These are phyloP conservation scores for Knoxia roxburghii DNA, from an alignment of 257 asterid species.

Conservation along the genomic window DNA sequence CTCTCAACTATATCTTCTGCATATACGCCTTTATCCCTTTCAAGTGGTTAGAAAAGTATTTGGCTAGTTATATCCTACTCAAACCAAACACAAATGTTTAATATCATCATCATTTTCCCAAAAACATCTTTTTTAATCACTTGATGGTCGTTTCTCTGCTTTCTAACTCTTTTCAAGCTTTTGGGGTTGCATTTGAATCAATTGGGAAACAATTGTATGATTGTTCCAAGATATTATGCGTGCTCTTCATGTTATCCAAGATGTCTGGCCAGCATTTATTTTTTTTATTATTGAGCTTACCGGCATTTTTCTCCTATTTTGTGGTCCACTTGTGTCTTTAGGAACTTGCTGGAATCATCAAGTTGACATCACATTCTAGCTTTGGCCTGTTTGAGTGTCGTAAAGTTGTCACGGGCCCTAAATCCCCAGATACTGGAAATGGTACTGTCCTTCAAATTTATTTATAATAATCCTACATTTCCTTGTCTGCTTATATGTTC, in stretches of 20 bases:
- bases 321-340: constrained; percentile 28
- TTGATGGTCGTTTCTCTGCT: neutral
- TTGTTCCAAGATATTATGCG: neutral
- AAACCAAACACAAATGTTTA: neutral
- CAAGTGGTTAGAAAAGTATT: neutral
- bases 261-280: neutral
- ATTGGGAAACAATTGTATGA: neutral
- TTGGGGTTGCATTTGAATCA: neutral
- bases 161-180: neutral
- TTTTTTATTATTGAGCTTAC: constrained; percentile 1
- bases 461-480: constrained; percentile 1
- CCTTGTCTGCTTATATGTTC: constrained; percentile 11
- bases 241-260: neutral
- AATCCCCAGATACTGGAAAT: constrained; percentile 81
- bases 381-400: constrained; percentile 93
- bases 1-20: neutral
- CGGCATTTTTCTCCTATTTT: constrained; percentile 1
- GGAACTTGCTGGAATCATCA: constrained; percentile 98
- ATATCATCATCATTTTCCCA: neutral
- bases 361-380: constrained; percentile 80
- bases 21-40: neutral
- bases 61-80: neutral
- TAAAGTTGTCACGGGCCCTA: constrained; percentile 80
- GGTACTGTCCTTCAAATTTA: constrained; percentile 41
- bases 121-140: neutral